A percentile compares a stretch with the other conserved stretches of the same genome.
phyloP scores from a whole-genome alignment of 345 rosid species.

The Lepidium aucheri region DNA sequence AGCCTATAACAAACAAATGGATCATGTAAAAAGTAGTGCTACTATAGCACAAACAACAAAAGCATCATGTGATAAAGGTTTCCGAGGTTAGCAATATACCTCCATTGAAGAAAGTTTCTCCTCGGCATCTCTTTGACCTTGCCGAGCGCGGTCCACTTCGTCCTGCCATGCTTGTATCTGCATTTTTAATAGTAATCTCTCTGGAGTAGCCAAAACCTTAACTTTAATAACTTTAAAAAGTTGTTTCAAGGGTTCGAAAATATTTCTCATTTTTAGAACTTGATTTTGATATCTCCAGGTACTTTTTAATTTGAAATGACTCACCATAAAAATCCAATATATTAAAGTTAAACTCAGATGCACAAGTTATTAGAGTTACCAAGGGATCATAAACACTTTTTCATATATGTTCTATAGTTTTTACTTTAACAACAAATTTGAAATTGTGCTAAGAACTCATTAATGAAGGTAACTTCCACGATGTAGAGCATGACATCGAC shows the following conservation, averaged over 20 bases:
- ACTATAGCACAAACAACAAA: neutral
- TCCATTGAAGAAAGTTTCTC: conserved; percentile 83
- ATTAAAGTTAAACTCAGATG: neutral
- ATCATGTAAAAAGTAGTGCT: neutral
- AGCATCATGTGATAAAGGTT: neutral
- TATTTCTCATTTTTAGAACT: neutral
- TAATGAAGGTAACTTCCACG: neutral
- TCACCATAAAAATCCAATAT: neutral
- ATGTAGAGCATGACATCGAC: neutral
- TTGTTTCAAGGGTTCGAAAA: neutral
- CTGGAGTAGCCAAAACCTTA: conserved; percentile 12
- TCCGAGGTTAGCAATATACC: conserved; percentile 34
- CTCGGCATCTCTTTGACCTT: conserved; percentile 93
- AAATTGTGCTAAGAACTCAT: neutral
- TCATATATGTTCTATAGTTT: neutral
- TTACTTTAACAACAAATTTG: neutral
- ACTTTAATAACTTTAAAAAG: neutral
- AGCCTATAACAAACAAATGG: conserved; percentile 45
- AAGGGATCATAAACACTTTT: neutral
- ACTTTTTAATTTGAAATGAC: neutral
- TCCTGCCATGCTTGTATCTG: conserved; percentile 95
- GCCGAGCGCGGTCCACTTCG: conserved; percentile 92
- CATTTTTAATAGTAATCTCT: neutral
- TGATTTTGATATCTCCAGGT: neutral
- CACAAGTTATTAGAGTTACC: neutral